These are phyloP conservation scores for Ceratobasidium sp. DNA, from an alignment of 1,284 basidiomycete genomes.

Conservation along the genomic window DNA sequence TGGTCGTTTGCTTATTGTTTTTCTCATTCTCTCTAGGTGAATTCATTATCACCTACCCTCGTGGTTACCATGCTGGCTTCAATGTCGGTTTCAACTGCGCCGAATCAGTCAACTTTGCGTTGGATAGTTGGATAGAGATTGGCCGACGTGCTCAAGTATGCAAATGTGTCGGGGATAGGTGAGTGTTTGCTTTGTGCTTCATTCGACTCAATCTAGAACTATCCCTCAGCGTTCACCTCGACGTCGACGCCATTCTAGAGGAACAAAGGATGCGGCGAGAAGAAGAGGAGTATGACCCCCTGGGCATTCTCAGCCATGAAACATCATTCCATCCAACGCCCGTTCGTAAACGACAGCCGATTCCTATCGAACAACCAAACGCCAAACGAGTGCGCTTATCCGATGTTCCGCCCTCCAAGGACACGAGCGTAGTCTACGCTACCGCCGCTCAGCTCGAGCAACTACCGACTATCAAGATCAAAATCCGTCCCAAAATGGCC, in stretches of 20 bases:
- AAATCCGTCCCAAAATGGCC: background rate
- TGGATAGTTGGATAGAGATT: conserved; percentile 94
- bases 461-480: conserved; percentile 28
- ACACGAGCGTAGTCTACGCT: background rate
- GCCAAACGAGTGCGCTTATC: background rate
- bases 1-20: background rate
- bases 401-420: background rate
- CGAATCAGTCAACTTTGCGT: conserved; percentile 97
- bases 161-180: conserved; percentile 87
- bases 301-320: background rate
- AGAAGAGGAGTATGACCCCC: conserved; percentile 42
- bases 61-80: conserved; percentile 96
- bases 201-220: background rate
- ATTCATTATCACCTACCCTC: conserved; percentile 95
- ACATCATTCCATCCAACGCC: background rate
- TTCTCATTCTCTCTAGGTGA: conserved; percentile 69
- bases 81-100: conserved; percentile 98
- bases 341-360: conserved; percentile 45
- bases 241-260: conserved; percentile 84
- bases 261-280: conserved; percentile 67
- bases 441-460: conserved; percentile 16
- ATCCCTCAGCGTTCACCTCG: conserved; percentile 83
- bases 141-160: conserved; percentile 87
- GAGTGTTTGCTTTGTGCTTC: conserved; percentile 49
- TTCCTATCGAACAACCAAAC: background rate